Conservation (phyloP, 1,284 basidiomycete species). For the Leucoagaricus sp. region DNA sequence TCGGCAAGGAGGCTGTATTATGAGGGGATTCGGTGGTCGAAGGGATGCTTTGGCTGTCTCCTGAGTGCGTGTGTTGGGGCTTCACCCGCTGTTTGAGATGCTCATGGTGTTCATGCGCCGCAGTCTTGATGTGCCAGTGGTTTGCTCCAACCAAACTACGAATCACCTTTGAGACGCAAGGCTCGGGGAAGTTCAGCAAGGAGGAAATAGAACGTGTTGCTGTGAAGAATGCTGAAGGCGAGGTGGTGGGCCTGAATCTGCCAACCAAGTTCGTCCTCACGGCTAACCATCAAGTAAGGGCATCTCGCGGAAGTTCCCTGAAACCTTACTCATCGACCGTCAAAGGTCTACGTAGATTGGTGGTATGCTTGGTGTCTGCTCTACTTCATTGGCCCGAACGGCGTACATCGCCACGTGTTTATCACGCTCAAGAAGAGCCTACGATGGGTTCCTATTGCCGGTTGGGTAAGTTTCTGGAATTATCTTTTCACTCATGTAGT, state of each 20-base stretch:
- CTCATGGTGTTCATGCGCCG: neutral
- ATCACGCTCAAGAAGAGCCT: slow-evolving; percentile 91
- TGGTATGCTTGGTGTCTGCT: slow-evolving; percentile 90
- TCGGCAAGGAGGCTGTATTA: slow-evolving; percentile 58
- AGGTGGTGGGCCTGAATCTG: slow-evolving; percentile 62
- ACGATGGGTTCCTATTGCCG: slow-evolving; percentile 85
- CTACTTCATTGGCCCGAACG: slow-evolving; percentile 71
- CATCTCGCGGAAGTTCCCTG: slow-evolving; percentile 5
- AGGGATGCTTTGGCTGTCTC: slow-evolving; percentile 78
- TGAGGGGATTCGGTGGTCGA: slow-evolving; percentile 74
- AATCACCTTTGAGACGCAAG: slow-evolving; percentile 74
- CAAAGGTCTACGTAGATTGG: slow-evolving; percentile 87
- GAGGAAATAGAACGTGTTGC: slow-evolving; percentile 60
- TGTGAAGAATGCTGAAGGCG: slow-evolving; percentile 57
- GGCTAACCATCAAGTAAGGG: slow-evolving; percentile 77
- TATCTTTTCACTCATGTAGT: neutral
- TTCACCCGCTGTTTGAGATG: slow-evolving; percentile 2
- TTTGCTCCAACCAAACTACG: slow-evolving; percentile 81
- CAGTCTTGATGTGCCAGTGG: slow-evolving; percentile 78
- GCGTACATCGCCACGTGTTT: slow-evolving; percentile 68
- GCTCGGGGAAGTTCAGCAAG: slow-evolving; percentile 57
- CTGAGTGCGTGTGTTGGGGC: slow-evolving; percentile 47
- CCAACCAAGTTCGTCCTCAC: slow-evolving; percentile 80
- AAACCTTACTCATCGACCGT: slow-evolving; percentile 4
- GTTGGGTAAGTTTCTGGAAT: slow-evolving; percentile 61